Percentiles rank a stretch among this genome's conserved stretches.
These are phyloP conservation scores for Entelexis paramagnoliae DNA, from an alignment of 1,139 yeast species.

Conservation along the genomic window DNA sequence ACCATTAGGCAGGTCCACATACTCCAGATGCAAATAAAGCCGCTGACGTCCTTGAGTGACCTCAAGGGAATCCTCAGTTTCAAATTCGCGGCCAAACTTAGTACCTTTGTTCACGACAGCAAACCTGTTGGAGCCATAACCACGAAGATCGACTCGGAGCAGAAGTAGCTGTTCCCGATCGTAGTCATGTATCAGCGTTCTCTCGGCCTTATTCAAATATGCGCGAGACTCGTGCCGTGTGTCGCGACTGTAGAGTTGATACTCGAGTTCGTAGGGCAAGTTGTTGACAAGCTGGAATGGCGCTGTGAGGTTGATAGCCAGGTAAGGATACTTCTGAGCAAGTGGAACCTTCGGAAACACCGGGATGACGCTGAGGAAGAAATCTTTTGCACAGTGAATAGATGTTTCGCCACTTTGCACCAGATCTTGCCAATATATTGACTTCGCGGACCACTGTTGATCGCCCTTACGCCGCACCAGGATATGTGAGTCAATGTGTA, in stretches of 20 bases:
- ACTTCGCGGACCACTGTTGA: constrained; percentile 58
- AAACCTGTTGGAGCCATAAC: constrained; percentile 63
- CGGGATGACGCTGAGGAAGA: constrained; percentile 43
- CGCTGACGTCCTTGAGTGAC: constrained; percentile 53
- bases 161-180: constrained; percentile 60
- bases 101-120: constrained; percentile 46
- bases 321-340: constrained; percentile 70
- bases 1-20: constrained; percentile 35
- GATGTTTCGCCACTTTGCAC: constrained; percentile 30
- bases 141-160: constrained; percentile 47
- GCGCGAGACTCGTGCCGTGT: constrained; percentile 64
- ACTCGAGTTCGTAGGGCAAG: constrained; percentile 70
- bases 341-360: constrained; percentile 58
- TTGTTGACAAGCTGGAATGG: constrained; percentile 80
- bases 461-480: constrained; percentile 52
- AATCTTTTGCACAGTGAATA: constrained; percentile 16
- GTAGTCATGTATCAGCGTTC: constrained; percentile 69
- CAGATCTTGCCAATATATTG: constrained; percentile 52
- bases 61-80: constrained; percentile 38
- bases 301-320: constrained; percentile 68
- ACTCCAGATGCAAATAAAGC: constrained; percentile 54
- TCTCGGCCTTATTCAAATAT: constrained; percentile 50
- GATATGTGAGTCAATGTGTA: constrained; percentile 47
- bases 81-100: constrained; percentile 38
- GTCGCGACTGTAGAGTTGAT: constrained; percentile 67